Percentiles rank a stretch among this genome's conserved stretches.
phyloP scores from a whole-genome alignment of 768 basidiomycete genomes.

The Boletus rubroflammeus region DNA sequence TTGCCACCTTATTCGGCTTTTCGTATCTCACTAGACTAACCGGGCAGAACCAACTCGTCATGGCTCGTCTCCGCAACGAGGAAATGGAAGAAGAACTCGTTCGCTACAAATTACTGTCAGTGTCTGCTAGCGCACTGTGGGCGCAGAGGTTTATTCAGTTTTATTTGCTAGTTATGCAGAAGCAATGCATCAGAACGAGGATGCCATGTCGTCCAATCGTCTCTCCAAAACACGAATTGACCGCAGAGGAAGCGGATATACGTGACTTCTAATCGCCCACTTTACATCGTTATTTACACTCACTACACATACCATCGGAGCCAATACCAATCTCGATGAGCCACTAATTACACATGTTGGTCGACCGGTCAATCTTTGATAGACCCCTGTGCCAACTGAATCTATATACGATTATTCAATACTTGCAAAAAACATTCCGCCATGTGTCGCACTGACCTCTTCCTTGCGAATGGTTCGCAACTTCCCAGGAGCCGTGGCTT shows the following conservation, averaged over 20 bases:
- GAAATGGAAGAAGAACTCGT: slow-evolving; percentile 94
- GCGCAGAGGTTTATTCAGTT: neutral
- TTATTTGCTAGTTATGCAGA: slow-evolving; percentile 51
- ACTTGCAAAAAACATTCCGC: neutral
- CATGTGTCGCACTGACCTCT: slow-evolving; percentile 50
- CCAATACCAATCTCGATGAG: slow-evolving; percentile 1
- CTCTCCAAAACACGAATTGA: slow-evolving; percentile 38
- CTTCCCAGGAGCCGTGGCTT: slow-evolving; percentile 67
- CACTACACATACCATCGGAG: slow-evolving; percentile 14
- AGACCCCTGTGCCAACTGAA: slow-evolving; percentile 15
- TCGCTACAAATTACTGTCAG: slow-evolving; percentile 83
- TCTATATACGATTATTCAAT: slow-evolving; percentile 8
- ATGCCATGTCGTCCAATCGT: slow-evolving; percentile 64
- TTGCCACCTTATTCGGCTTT: neutral
- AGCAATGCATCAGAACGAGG: slow-evolving; percentile 74
- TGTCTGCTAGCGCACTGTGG: neutral
- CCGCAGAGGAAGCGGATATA: slow-evolving; percentile 19
- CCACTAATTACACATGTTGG: slow-evolving; percentile 1
- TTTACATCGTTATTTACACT: neutral
- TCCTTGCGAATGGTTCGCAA: slow-evolving; percentile 66
- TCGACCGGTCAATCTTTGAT: slow-evolving; percentile 14
- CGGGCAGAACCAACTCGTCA: slow-evolving; percentile 85
- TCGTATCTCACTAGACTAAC: slow-evolving; percentile 25
- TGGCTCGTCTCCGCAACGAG: slow-evolving; percentile 82
- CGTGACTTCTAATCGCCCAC: neutral